Base-by-base conservation (phyloP, 2,329 filamentous ascomycete species). In the Geosmithia morbida region DNA sequence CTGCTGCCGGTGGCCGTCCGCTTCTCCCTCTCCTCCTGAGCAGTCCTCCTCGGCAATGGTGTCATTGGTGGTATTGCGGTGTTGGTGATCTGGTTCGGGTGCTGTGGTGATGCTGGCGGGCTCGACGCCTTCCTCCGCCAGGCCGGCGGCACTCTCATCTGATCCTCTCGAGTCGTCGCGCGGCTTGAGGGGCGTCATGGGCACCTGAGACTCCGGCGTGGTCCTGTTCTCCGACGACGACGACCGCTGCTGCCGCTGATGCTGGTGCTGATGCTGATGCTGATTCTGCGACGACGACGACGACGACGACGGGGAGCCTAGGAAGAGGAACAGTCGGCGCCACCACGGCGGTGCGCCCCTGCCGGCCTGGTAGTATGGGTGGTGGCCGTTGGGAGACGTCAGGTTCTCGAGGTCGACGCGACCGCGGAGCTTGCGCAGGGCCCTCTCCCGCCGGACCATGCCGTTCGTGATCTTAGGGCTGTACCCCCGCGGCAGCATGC, bases 391-490 rank as follows among this genome's bases (percentile, higher is more conserved):
- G 22, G 22, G 22, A 26, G 33, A 16, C 33, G 33, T 3, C 6
- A 61, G 50, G 2, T 67, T 64, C 10, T 70, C 69, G 1, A 70
- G 51, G 17, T 68, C 63, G 2, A 74, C 63, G 14, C 72, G 69
- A 48, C 77, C 72, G 43, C 81, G 70, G 45, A 84, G 61, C 33
- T 73, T 70, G 26, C 83, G 69, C 13, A 87, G 67, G 20, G 83
- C 75, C 16, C 84, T 74, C 63, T 95, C 88, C 40, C 85, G 77
- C 18, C 85, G 80, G 6, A 94, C 88, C 84, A 94, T 94, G 16
- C 76, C 74, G 55, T 94, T 92, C 5, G 87, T 94, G 41, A 94
- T 80, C 17, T 72, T 71, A 1, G 83, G 81, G 48, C 78, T 81
- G 56, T 77, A 77, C 0, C 86, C 67, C 55, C 61, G 56, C 7